Evolutionary conservation across 208 protist species (phyloP).

Genomic region (Acanthamoeba healyi): DNA sequence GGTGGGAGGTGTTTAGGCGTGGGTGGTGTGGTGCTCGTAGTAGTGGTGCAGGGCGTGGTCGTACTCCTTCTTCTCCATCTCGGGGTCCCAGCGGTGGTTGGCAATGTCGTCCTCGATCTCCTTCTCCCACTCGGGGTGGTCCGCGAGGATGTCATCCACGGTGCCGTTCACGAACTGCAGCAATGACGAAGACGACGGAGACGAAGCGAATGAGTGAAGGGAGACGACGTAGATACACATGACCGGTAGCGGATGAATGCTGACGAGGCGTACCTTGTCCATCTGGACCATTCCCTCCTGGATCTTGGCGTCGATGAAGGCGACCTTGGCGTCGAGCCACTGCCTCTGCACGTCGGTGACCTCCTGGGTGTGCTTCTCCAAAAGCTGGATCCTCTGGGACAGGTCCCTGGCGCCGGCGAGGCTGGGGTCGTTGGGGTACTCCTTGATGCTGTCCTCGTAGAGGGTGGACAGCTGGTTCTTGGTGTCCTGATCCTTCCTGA

Average conservation of each 20-base stretch:
- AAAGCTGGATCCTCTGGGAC: not conserved
- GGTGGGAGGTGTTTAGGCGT: not conserved
- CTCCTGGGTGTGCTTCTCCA: not conserved
- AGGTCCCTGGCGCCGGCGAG: not conserved
- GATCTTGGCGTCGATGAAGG: slow-evolving; percentile 44
- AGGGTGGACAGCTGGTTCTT: not conserved
- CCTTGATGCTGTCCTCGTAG: slow-evolving; percentile 9
- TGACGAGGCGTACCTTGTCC: slow-evolving; percentile 36
- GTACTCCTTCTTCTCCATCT: slow-evolving; percentile 48
- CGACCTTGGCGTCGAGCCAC: slow-evolving; percentile 24
- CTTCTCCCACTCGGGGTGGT: slow-evolving; percentile 46
- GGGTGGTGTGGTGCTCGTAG: slow-evolving; percentile 2
- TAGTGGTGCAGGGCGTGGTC: slow-evolving; percentile 34
- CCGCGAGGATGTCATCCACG: slow-evolving; percentile 27
- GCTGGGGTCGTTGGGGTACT: slow-evolving; percentile 1
- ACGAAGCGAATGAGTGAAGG: not conserved
- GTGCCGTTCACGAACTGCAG: slow-evolving; percentile 28
- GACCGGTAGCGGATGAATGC: too few species aligned
- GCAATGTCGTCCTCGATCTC: slow-evolving; percentile 46
- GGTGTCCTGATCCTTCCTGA: not conserved
- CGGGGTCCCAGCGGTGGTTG: slow-evolving; percentile 43
- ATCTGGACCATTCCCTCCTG: slow-evolving; percentile 51
- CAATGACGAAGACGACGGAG: too few species aligned
- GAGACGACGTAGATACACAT: too few species aligned
- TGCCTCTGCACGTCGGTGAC: not conserved